Evolutionary conservation across 495 filamentous ascomycete species (phyloP).

Genomic region (Penicillium waksmanii): DNA sequence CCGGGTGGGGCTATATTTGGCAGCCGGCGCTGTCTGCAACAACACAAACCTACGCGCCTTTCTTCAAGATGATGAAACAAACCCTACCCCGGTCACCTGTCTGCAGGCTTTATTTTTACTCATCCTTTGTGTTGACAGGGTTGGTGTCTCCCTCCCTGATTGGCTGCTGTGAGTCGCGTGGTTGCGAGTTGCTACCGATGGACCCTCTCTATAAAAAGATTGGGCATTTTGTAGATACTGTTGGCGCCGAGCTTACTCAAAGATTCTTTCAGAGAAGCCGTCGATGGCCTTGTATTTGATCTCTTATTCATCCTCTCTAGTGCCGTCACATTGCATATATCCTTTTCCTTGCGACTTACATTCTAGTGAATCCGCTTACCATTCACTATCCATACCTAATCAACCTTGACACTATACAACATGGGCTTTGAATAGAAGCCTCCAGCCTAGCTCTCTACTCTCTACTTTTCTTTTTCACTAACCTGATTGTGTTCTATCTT

Average conservation of each 20-base stretch:
- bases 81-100: slow-evolving; percentile 11
- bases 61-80: slow-evolving; percentile 26
- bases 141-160: slow-evolving; percentile 15
- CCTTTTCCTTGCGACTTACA: not conserved
- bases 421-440: slow-evolving; percentile 14
- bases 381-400: slow-evolving; percentile 16
- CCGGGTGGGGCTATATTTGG: slow-evolving; percentile 29
- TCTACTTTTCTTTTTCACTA: slow-evolving; percentile 7
- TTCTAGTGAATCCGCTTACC: slow-evolving; percentile 2
- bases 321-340: not conserved
- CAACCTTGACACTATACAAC: slow-evolving; percentile 12
- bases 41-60: slow-evolving; percentile 17
- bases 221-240: slow-evolving; percentile 4
- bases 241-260: slow-evolving; percentile 19
- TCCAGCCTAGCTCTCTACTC: slow-evolving; percentile 18
- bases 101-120: slow-evolving; percentile 24
- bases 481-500: slow-evolving; percentile 1
- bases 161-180: slow-evolving; percentile 13
- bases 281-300: not conserved
- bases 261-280: not conserved
- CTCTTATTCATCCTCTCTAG: not conserved
- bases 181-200: slow-evolving; percentile 18
- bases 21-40: slow-evolving; percentile 13
- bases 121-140: slow-evolving; percentile 23
- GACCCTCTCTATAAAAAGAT: slow-evolving; percentile 20